Percentiles rank a stretch among this genome's conserved stretches.
Evolutionary conservation across 2,329 filamentous ascomycete genomes (phyloP).

Genomic region (Microcera coccophila): DNA sequence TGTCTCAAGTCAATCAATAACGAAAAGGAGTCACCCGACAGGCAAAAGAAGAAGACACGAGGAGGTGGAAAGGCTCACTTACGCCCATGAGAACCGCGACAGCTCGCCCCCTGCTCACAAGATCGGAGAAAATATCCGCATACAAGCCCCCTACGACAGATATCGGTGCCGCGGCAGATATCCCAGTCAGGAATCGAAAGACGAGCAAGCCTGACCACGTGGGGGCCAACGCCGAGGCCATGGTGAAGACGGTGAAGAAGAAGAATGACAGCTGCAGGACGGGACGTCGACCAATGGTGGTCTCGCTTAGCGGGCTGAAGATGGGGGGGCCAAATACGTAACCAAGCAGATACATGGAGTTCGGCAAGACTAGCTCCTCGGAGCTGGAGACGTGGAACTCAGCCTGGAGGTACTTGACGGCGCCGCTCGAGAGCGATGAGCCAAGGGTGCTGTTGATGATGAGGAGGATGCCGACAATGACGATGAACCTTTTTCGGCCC

Average conservation of each 20-base stretch:
- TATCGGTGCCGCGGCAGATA: conserved; percentile 34
- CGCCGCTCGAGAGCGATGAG: conserved; percentile 35
- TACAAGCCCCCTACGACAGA: conserved; percentile 34
- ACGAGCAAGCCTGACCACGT: conserved; percentile 42
- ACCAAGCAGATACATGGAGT: conserved; percentile 35
- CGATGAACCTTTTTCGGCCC: conserved; percentile 30
- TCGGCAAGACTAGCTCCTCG: conserved; percentile 31
- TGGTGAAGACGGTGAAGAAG: conserved; percentile 33
- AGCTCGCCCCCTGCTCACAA: conserved; percentile 30
- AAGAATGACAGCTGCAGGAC: conserved; percentile 33
- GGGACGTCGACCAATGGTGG: conserved; percentile 32
- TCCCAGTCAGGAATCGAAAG: conserved; percentile 35
- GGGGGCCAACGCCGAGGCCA: conserved; percentile 37
- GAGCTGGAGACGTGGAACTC: conserved; percentile 26
- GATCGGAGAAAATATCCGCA: conserved; percentile 32
- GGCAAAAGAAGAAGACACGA: too few relatives aligned
- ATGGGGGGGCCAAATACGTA: conserved; percentile 34
- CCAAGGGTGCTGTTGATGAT: conserved; percentile 37
- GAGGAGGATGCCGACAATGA: conserved; percentile 34
- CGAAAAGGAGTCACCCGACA: too few relatives aligned
- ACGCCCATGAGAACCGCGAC: conserved; percentile 35
- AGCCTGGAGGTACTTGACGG: conserved; percentile 32
- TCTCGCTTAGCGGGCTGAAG: conserved; percentile 35
- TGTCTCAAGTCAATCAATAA: too few relatives aligned
- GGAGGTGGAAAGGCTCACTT: too few relatives aligned